phyloP scores from a whole-genome alignment of 1,284 basidiomycete genomes.

The Naganishia liquefaciens region DNA sequence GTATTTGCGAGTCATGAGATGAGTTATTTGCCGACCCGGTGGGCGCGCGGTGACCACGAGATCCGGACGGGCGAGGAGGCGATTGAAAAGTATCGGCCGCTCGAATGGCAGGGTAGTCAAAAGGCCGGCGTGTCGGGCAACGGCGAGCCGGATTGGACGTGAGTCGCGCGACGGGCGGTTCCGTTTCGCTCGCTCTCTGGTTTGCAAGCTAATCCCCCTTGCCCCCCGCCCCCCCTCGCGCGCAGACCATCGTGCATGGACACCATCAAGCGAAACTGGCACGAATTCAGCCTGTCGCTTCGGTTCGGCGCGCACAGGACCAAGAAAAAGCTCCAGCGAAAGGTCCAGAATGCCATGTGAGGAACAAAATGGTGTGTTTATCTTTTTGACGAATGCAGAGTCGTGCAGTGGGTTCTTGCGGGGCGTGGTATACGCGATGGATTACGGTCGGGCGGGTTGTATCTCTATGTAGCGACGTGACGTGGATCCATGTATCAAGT shows the following conservation, averaged over 20 bases:
- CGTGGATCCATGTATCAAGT: too few relatives aligned
- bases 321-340: constrained; percentile 53
- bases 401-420: too few relatives aligned
- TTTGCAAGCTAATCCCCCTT: neutral
- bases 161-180: too few relatives aligned
- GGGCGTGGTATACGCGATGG: too few relatives aligned
- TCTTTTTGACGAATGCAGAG: too few relatives aligned
- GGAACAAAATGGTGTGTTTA: neutral
- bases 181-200: neutral
- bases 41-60: constrained; percentile 50
- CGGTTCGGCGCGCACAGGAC: constrained; percentile 51
- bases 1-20: constrained; percentile 46
- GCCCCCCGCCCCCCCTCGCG: too few relatives aligned
- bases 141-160: constrained; percentile 50
- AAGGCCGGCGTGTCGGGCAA: constrained; percentile 47
- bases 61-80: constrained; percentile 47
- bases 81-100: constrained; percentile 51
- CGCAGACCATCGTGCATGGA: constrained; percentile 48
- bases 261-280: constrained; percentile 50
- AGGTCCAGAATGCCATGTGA: constrained; percentile 36
- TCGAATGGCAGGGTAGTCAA: constrained; percentile 48
- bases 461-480: too few relatives aligned
- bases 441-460: too few relatives aligned
- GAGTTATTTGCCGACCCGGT: constrained; percentile 51
- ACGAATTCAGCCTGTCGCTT: constrained; percentile 48